phyloP scores from a whole-genome alignment of 2,329 filamentous ascomycete species.

The Anisogramma anomala region DNA sequence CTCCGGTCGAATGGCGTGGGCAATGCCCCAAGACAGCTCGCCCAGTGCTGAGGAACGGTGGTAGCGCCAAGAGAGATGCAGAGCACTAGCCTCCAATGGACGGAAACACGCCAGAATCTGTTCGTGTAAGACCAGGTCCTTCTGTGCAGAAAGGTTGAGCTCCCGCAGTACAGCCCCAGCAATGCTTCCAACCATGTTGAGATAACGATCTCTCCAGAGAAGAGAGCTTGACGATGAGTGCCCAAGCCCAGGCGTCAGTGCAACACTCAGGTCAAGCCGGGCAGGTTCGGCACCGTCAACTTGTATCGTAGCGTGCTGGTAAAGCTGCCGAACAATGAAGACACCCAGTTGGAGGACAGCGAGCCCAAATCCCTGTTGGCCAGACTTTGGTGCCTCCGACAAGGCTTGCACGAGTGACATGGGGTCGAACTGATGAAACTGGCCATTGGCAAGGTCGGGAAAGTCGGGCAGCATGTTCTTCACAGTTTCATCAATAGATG shows the following conservation, averaged over 20 bases:
- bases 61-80: background rate
- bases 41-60: conserved; percentile 1
- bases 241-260: background rate
- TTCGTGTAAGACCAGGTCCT: conserved; percentile 3
- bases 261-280: background rate
- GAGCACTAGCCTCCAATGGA: background rate
- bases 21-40: conserved; percentile 6
- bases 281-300: background rate
- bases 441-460: conserved; percentile 1
- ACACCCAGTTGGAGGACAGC: conserved; percentile 7
- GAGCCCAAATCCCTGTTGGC: conserved; percentile 2
- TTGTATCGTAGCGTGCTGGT: conserved; percentile 6
- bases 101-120: conserved; percentile 9
- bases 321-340: conserved; percentile 9
- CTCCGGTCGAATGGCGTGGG: conserved; percentile 3
- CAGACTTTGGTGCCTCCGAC: background rate
- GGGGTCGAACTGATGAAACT: conserved; percentile 7
- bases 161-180: conserved; percentile 8
- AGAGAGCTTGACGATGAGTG: background rate
- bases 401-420: background rate
- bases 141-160: conserved; percentile 6
- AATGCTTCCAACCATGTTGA: conserved; percentile 6
- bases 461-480: conserved; percentile 6
- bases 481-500: background rate
- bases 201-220: conserved; percentile 5